Evolutionary conservation across 2,329 filamentous ascomycete species (phyloP).

Genomic region (Thielaviopsis punctulata): DNA sequence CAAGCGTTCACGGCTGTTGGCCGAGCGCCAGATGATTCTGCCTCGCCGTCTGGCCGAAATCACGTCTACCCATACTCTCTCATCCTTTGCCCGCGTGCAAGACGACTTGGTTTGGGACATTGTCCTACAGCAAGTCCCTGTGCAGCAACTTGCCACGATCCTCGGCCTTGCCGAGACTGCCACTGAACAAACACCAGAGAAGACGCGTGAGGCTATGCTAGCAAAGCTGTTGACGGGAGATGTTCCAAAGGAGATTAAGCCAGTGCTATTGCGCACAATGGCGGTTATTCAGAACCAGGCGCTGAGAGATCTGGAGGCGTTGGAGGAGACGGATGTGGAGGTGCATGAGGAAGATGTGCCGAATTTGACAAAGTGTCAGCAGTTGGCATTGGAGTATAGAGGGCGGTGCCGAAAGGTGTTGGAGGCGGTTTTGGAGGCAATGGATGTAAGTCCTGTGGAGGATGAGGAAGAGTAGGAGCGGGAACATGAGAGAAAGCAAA

Average conservation of each 20-base stretch:
- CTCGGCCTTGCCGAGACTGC: conserved; percentile 4
- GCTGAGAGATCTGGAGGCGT: conserved; percentile 25
- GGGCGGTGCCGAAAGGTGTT: conserved; percentile 31
- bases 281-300: conserved; percentile 28
- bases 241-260: conserved; percentile 16
- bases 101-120: conserved; percentile 16
- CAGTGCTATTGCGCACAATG: conserved; percentile 20
- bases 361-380: conserved; percentile 27
- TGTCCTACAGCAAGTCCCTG: background rate
- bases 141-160: background rate
- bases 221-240: conserved; percentile 7
- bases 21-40: background rate
- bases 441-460: conserved; percentile 14
- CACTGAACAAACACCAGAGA: conserved; percentile 16
- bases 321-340: conserved; percentile 30
- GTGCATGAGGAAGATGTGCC: conserved; percentile 23
- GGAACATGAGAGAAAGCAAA: background rate
- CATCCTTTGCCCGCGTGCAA: conserved; percentile 32
- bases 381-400: conserved; percentile 32
- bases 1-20: conserved; percentile 26
- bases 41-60: conserved; percentile 16
- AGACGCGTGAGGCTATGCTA: conserved; percentile 13
- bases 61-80: conserved; percentile 22
- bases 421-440: conserved; percentile 25
- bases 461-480: conserved; percentile 6